Conservation (phyloP, 169 alveolate species). For the Cryptosporidium felis region DNA sequence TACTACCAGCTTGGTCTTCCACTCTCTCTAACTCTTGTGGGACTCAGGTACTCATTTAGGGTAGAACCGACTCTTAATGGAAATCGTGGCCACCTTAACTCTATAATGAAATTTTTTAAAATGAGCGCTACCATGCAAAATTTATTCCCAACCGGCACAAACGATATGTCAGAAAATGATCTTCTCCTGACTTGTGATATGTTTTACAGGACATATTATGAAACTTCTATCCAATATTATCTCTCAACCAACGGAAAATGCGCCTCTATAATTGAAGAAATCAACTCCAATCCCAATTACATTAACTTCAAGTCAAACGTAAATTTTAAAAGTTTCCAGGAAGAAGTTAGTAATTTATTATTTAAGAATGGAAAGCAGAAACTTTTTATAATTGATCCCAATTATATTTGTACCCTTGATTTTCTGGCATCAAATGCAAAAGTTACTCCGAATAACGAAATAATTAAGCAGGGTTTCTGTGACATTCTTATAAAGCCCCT, state of each 20-base stretch:
- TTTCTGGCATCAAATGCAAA: background rate
- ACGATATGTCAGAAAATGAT: conserved; percentile 39
- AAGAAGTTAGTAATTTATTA: background rate
- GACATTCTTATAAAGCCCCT: conserved; percentile 28
- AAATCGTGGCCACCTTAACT: background rate
- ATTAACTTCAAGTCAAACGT: background rate
- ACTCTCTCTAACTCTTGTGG: conserved; percentile 17
- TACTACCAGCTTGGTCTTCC: conserved; percentile 15
- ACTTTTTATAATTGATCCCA: background rate
- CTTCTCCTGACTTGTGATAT: background rate
- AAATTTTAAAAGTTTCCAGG: background rate
- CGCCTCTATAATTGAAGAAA: background rate
- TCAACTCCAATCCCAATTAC: background rate
- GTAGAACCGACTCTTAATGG: conserved; percentile 45
- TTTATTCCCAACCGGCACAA: background rate
- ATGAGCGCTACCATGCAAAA: background rate
- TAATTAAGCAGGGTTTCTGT: conserved; percentile 53
- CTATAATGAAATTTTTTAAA: background rate
- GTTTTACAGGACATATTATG: conserved; percentile 15
- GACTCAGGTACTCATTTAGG: conserved; percentile 49
- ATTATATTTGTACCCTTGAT: conserved; percentile 1
- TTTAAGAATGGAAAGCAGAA: conserved; percentile 40
- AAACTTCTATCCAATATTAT: conserved; percentile 2
- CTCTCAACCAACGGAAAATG: background rate
- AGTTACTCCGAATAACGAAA: conserved; percentile 15